Conservation (phyloP, 768 basidiomycete genomes). For the Sutorius australiensis region DNA sequence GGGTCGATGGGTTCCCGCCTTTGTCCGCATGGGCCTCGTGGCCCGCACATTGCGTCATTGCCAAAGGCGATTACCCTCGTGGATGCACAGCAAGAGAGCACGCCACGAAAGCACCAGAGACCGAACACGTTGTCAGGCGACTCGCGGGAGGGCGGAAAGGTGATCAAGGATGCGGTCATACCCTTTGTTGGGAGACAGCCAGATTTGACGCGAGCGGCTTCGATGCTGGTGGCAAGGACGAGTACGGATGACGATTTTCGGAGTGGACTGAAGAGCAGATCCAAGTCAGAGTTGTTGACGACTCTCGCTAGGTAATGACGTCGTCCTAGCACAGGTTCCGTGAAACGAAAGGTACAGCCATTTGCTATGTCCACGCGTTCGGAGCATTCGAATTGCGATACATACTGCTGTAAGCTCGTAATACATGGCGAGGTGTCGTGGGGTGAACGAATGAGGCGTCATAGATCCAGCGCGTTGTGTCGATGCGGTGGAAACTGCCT, state of each 20-base stretch:
- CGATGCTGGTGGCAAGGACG: conserved; percentile 14
- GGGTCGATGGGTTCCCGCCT: conserved; percentile 16
- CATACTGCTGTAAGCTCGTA: conserved; percentile 10
- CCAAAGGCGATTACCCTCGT: conserved; percentile 8
- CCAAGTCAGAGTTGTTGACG: conserved; percentile 18
- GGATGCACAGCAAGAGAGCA: conserved; percentile 20
- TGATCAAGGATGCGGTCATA: conserved; percentile 9
- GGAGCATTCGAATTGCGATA: conserved; percentile 3
- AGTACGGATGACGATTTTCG: conserved; percentile 1
- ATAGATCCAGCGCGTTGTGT: background rate
- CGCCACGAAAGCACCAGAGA: conserved; percentile 19
- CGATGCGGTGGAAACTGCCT: conserved; percentile 4
- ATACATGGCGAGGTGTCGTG: conserved; percentile 5
- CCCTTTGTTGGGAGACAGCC: conserved; percentile 27
- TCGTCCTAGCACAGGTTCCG: background rate
- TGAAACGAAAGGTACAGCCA: background rate
- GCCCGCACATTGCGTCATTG: conserved; percentile 15
- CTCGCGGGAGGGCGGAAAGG: conserved; percentile 40
- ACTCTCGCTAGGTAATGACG: background rate
- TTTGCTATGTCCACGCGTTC: background rate
- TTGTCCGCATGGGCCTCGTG: conserved; percentile 21
- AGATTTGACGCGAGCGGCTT: conserved; percentile 14
- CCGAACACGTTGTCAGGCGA: conserved; percentile 38
- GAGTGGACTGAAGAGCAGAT: conserved; percentile 11
- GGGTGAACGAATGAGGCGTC: background rate